phyloP scores from a whole-genome alignment of 352 stramenopile genomes.

The Pythium apleroticum region DNA sequence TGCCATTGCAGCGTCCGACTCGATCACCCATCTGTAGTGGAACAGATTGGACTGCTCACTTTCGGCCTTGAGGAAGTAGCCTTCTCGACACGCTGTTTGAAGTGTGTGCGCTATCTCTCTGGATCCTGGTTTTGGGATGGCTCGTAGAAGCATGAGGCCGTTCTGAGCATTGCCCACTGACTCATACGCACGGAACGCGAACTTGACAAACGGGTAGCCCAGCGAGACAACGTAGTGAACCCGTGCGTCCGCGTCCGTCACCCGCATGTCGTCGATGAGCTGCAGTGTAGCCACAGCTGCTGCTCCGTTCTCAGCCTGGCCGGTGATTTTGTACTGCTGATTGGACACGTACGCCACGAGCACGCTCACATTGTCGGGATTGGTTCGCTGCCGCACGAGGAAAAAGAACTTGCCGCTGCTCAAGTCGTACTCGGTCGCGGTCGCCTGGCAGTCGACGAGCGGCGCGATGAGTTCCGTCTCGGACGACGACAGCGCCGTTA shows the following conservation, averaged over 20 bases:
- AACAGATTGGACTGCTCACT: conserved; percentile 29
- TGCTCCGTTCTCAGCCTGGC: conserved; percentile 11
- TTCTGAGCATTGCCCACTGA: conserved; percentile 2
- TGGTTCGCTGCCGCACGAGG: background rate
- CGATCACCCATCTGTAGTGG: conserved; percentile 15
- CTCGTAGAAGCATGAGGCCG: conserved; percentile 1
- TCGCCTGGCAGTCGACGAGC: conserved; percentile 13
- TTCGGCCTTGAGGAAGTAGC: conserved; percentile 23
- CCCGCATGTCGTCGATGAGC: conserved; percentile 19
- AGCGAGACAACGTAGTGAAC: conserved; percentile 11
- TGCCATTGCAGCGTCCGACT: background rate
- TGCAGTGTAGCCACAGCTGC: conserved; percentile 15
- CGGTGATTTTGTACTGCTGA: conserved; percentile 14
- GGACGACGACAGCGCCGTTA: background rate
- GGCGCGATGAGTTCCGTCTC: conserved; percentile 16
- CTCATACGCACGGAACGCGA: conserved; percentile 14
- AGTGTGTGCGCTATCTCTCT: conserved; percentile 10
- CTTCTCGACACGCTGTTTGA: conserved; percentile 13
- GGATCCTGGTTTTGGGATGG: conserved; percentile 1
- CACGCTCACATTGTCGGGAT: conserved; percentile 3
- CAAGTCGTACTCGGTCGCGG: background rate
- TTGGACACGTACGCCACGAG: conserved; percentile 20
- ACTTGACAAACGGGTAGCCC: conserved; percentile 15
- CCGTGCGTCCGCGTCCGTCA: background rate
- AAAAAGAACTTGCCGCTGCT: conserved; percentile 15